Percentiles rank a stretch among this genome's conserved stretches.
Conservation (phyloP, 2,329 filamentous ascomycete genomes). For the Aureobasidium sp. region DNA sequence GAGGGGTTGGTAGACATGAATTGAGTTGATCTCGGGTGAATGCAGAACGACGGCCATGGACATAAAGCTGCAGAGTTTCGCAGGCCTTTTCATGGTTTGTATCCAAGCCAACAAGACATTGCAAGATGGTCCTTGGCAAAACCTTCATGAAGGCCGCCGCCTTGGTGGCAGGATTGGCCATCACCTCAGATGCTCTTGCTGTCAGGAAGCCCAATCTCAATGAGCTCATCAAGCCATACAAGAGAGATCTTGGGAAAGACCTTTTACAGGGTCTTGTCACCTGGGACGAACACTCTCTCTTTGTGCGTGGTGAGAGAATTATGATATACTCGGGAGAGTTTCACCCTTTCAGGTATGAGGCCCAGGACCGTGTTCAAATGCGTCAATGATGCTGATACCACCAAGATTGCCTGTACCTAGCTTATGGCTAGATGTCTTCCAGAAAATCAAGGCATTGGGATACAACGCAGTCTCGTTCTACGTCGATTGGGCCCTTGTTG, state of each 20-base stretch:
- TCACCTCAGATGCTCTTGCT: slow-evolving; percentile 34
- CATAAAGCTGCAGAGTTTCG: slow-evolving; percentile 3
- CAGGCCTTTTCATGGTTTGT: not conserved
- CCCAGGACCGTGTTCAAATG: too few species aligned
- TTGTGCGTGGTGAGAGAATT: slow-evolving; percentile 61
- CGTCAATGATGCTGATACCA: not conserved
- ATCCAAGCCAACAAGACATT: not conserved
- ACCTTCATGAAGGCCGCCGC: slow-evolving; percentile 22
- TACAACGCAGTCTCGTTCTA: slow-evolving; percentile 79
- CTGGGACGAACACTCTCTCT: slow-evolving; percentile 63
- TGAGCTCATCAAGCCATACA: slow-evolving; percentile 43
- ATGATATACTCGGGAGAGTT: slow-evolving; percentile 69
- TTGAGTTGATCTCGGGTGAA: slow-evolving; percentile 10
- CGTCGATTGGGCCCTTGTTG: slow-evolving; percentile 68
- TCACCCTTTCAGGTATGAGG: slow-evolving; percentile 51
- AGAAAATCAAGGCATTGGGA: slow-evolving; percentile 75
- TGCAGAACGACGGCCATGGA: not conserved
- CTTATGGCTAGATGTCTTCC: slow-evolving; percentile 66
- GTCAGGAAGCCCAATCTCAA: slow-evolving; percentile 43
- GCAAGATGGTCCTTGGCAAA: slow-evolving; percentile 22
- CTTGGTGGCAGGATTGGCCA: slow-evolving; percentile 19
- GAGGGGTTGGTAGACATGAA: not conserved
- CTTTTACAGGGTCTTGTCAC: slow-evolving; percentile 55
- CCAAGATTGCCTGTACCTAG: slow-evolving; percentile 52
- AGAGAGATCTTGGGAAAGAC: slow-evolving; percentile 44